A percentile compares a stretch with the other conserved stretches of the same genome.
Evolutionary conservation across 352 stramenopile genomes (phyloP).

Genomic region (Aphanomyces astaci): DNA sequence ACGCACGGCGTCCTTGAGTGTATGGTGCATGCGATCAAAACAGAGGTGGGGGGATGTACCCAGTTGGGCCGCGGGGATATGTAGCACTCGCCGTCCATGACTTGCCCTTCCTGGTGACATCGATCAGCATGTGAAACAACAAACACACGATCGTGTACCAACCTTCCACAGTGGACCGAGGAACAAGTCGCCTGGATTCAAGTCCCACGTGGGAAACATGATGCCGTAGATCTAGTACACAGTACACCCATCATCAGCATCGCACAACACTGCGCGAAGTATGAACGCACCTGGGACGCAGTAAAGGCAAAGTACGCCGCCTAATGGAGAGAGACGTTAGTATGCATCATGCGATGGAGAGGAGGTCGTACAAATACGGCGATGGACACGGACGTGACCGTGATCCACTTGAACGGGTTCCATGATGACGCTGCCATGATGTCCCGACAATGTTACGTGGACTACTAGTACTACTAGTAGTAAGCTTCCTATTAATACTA

Average conservation of each 20-base stretch:
- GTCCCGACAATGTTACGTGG: background rate
- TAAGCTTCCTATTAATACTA: background rate
- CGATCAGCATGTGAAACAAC: background rate
- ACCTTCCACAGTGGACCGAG: conserved; percentile 58
- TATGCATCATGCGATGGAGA: background rate
- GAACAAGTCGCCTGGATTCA: conserved; percentile 33
- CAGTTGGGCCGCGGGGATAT: conserved; percentile 43
- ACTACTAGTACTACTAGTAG: background rate
- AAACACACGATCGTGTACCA: background rate
- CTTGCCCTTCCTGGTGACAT: conserved; percentile 36
- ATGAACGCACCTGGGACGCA: conserved; percentile 7
- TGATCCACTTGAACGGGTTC: conserved; percentile 4
- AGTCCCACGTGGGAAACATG: conserved; percentile 55
- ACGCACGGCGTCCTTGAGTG: too few species aligned
- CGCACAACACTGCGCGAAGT: too few species aligned
- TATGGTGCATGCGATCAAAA: too few species aligned
- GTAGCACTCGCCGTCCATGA: conserved; percentile 49
- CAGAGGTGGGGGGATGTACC: conserved; percentile 24
- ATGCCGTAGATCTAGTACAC: conserved; percentile 64
- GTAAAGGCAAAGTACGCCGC: conserved; percentile 10
- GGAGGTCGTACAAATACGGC: conserved; percentile 1
- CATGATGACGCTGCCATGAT: background rate
- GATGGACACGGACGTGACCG: conserved; percentile 16
- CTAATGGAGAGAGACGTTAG: background rate
- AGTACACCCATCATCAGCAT: too few species aligned